These are phyloP conservation scores for Candida incommunis DNA, from an alignment of 805 yeast genomes.

Conservation along the genomic window DNA sequence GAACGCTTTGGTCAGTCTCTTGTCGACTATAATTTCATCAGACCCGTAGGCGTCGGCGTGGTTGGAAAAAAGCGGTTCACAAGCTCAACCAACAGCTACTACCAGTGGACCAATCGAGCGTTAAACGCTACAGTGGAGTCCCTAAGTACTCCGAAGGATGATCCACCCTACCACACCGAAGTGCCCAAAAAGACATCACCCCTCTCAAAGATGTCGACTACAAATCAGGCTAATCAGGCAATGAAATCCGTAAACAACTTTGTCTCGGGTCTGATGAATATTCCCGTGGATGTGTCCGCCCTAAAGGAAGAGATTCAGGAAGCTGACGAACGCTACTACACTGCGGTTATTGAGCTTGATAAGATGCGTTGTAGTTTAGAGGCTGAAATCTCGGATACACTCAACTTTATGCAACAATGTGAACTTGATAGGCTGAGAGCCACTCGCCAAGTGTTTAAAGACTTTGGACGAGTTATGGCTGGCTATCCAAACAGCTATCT, in stretches of 20 bases:
- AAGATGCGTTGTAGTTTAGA: slow-evolving; percentile 53
- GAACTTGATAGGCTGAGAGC: slow-evolving; percentile 59
- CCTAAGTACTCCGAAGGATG: slow-evolving; percentile 6
- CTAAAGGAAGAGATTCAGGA: slow-evolving; percentile 31
- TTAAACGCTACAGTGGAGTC: slow-evolving; percentile 17
- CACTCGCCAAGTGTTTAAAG: slow-evolving; percentile 48
- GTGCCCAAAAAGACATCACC: not conserved
- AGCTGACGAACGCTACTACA: slow-evolving; percentile 38
- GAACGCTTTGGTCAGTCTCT: slow-evolving; percentile 69
- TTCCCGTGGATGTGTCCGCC: slow-evolving; percentile 3
- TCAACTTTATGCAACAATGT: slow-evolving; percentile 57
- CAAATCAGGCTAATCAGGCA: not conserved
- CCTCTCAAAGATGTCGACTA: not conserved
- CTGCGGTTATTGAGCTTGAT: slow-evolving; percentile 44
- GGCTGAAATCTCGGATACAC: slow-evolving; percentile 48
- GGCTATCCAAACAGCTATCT: slow-evolving; percentile 29
- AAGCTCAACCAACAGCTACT: slow-evolving; percentile 52
- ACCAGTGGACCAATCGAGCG: slow-evolving; percentile 63
- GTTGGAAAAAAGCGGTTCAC: slow-evolving; percentile 37
- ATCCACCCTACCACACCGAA: slow-evolving; percentile 1
- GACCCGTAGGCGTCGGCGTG: slow-evolving; percentile 39
- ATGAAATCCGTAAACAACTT: not conserved
- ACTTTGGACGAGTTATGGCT: slow-evolving; percentile 42
- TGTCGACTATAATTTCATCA: slow-evolving; percentile 43
- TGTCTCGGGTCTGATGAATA: not conserved